Evolutionary conservation across 148 eudicot species (phyloP), one percentile per base, ranked within the genome.

Genomic region (Silene uniflora): DNA sequence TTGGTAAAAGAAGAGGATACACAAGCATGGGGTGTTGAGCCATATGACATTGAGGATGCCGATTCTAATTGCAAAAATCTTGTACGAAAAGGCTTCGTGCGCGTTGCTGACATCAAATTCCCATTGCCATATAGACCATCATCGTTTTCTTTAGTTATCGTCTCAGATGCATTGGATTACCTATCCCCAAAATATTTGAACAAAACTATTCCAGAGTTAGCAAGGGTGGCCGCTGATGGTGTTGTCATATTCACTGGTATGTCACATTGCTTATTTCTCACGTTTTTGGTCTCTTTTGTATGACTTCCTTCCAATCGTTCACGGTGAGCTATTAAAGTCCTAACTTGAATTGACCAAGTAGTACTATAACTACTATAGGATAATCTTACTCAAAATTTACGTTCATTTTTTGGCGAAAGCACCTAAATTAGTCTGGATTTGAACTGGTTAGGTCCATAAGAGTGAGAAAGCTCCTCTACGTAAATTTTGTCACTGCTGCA

Each of bases 21-120:
- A 44, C 96, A 91, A 86, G 93, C 93, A 56, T 94, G 98, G 98
- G 98, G 98, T 13, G 82, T 94, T 42, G 96, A 94, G 71, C 98
- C 98, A 17, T 94, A 94, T 83, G 97, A 94, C 69, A 72, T 94
- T 56, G 98, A 94, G 74, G 99, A 92, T 67, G 83, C 81, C 54
- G 97, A 89, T 89, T 75, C 78, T 42, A 87, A 73, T 79, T 95
- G 99, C 87, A 90, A 84, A 82, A 81, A 76, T 83, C 97, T 95
- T 68, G 89, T 95, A 75, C 87, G 78, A 58, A 91, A 86, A 83
- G 99, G 92, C 79, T 79, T 95, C 76, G 97, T 95, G 32, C 93
- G 97, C 55, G 91, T 89, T 75, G 93, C 97, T 76, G 98, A 94
- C 84, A 88, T 94, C 81, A 94, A 94, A 80, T 95, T 92, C 83